Evolutionary conservation across 2,329 filamentous ascomycete genomes (phyloP), one percentile per base, ranked within the genome.

Genomic region (Chrysoporthe deuterocubensis): DNA sequence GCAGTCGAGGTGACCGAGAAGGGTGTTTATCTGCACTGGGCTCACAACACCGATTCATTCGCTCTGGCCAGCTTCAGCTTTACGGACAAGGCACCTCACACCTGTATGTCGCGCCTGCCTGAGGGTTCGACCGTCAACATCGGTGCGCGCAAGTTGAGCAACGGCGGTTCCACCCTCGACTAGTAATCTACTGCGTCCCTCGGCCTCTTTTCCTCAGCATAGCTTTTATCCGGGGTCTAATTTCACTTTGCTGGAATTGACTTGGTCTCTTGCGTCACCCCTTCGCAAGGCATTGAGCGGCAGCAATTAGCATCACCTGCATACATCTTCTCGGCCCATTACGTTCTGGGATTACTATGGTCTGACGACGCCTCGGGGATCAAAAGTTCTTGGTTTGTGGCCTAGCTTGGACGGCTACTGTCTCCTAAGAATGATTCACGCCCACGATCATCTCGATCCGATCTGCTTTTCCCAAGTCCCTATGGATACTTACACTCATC

Each of bases 31-130:
- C 86, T 99, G 63, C 95, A 95, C 78, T 99, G 97, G 81, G 94
- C 92, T 1, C 96, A 99, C 83, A 99, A 98, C 76, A 99, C 96
- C 0, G 95, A 98, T 77, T 89, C 87, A 1, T 90, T 91, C 82
- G 94, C 94, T 6, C 81, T 99, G 64, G 93, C 94, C 1, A 96
- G 93, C 3, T 96, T 98, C 92, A 88, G 91, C 48, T 92, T 90
- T 1, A 86, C 88, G 37, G 94, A 98, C 72, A 83, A 82, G 59
- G 87, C 87, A 65, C 93, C 96, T 0, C 82, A 88, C 44, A 96
- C 92, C 72, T 91, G 95, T 67, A 97, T 99, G 94, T 97, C 94
- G 70, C 90, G 96, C 63, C 90, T 87, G 58, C 76, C 79, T 3
- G 78, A 83, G 57, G 77, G 84, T 73, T 83, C 83, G 73, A 81